phyloP scores from a whole-genome alignment of 1,284 basidiomycete genomes.

The Trichosporon inkin region DNA sequence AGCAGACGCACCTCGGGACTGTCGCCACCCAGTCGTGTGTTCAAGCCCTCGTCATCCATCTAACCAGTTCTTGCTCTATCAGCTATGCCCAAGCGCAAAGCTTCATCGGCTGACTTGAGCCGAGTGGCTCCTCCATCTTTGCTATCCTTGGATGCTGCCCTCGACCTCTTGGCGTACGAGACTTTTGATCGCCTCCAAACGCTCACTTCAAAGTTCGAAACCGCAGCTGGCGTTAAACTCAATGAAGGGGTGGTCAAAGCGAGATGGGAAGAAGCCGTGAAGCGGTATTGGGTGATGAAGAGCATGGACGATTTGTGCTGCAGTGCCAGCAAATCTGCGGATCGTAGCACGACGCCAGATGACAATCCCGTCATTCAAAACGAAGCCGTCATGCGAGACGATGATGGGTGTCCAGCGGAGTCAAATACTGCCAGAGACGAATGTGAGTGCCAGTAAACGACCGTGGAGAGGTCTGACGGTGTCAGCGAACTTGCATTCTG shows the following conservation, averaged over 20 bases:
- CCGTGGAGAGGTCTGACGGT: no score
- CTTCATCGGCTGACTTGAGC: slow-evolving; percentile 14
- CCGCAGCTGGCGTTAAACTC: slow-evolving; percentile 38
- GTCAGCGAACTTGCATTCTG: no score
- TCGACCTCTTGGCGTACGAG: slow-evolving; percentile 44
- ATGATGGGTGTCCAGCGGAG: neutral
- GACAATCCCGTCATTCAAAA: slow-evolving; percentile 4
- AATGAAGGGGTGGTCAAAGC: slow-evolving; percentile 36
- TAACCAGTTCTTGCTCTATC: neutral
- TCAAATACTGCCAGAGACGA: no score
- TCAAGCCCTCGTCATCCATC: neutral
- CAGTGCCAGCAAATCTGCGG: neutral
- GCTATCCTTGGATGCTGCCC: slow-evolving; percentile 42
- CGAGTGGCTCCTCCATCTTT: slow-evolving; percentile 22
- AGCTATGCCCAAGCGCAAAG: slow-evolving; percentile 25
- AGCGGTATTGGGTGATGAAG: slow-evolving; percentile 45
- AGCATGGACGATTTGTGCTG: slow-evolving; percentile 44
- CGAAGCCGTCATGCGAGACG: slow-evolving; percentile 19
- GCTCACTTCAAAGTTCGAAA: slow-evolving; percentile 38
- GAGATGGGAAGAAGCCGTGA: slow-evolving; percentile 46
- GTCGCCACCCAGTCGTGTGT: neutral
- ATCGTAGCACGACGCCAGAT: neutral
- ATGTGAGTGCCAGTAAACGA: no score
- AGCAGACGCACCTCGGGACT: neutral
- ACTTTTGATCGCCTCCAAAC: slow-evolving; percentile 38